A percentile compares a stretch with the other conserved stretches of the same genome.
These are phyloP conservation scores for Amanita rubescens DNA, from an alignment of 768 basidiomycete genomes.

Conservation along the genomic window DNA sequence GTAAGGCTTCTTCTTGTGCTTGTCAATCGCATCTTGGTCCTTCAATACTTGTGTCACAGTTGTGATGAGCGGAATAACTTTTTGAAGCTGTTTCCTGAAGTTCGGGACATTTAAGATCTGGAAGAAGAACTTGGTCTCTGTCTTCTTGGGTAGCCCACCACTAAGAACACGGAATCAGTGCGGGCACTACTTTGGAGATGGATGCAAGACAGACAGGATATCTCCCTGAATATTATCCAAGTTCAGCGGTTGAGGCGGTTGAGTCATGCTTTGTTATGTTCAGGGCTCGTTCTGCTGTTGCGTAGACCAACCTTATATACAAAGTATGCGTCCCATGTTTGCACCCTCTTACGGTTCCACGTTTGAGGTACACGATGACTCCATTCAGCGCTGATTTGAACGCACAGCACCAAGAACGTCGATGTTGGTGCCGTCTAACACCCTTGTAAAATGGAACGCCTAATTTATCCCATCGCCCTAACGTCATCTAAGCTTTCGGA, in stretches of 20 bases:
- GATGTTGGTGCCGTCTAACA: too few species aligned
- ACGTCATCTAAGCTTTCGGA: too few species aligned
- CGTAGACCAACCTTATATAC: not conserved
- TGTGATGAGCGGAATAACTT: conserved; percentile 38
- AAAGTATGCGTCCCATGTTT: not conserved
- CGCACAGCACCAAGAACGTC: not conserved
- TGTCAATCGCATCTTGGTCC: conserved; percentile 32
- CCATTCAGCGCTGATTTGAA: too few species aligned
- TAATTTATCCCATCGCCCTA: too few species aligned
- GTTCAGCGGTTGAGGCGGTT: conserved; percentile 15
- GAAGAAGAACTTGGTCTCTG: conserved; percentile 46
- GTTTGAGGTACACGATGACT: not conserved
- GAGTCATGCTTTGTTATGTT: not conserved
- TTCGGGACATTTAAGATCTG: conserved; percentile 32
- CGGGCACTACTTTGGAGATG: not conserved
- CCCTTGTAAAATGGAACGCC: too few species aligned
- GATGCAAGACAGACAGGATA: conserved; percentile 30
- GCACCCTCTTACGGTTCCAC: not conserved
- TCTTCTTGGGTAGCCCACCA: conserved; percentile 49
- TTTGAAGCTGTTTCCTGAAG: conserved; percentile 36
- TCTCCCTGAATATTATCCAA: conserved; percentile 42
- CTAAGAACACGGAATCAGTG: conserved; percentile 20
- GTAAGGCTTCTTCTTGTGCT: conserved; percentile 27
- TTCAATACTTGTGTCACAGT: conserved; percentile 34
- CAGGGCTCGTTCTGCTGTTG: not conserved